Evolutionary conservation across 179 eudicot species (phyloP).

Genomic region (Gypsophila paniculata): DNA sequence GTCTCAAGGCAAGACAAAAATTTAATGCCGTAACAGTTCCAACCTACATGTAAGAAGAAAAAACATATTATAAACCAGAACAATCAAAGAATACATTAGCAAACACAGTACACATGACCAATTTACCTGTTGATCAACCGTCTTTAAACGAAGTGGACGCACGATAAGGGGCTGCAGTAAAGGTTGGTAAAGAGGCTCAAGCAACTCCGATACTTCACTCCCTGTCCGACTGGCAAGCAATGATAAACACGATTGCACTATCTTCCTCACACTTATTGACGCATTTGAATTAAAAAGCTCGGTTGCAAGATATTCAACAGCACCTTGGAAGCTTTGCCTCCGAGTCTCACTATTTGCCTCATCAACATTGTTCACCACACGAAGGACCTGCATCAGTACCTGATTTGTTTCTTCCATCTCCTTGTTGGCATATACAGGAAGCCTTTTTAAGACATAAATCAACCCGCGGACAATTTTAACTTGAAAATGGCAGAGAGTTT

Average conservation of each 20-base stretch:
- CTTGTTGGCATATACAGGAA: slow-evolving; percentile 81
- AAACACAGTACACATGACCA: slow-evolving; percentile 11
- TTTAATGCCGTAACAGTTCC: slow-evolving; percentile 95
- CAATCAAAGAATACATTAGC: not conserved
- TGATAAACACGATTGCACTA: slow-evolving; percentile 94
- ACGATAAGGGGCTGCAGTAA: slow-evolving; percentile 81
- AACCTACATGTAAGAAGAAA: slow-evolving; percentile 44
- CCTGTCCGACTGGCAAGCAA: slow-evolving; percentile 98
- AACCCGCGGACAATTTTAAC: slow-evolving; percentile 77
- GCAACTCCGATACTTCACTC: slow-evolving; percentile 94
- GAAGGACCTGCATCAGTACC: slow-evolving; percentile 89
- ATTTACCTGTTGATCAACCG: slow-evolving; percentile 94
- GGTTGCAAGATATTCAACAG: slow-evolving; percentile 84
- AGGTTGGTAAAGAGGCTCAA: slow-evolving; percentile 85
- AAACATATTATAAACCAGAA: not conserved
- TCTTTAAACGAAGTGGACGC: slow-evolving; percentile 85
- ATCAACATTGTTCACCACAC: slow-evolving; percentile 96
- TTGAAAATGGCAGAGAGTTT: slow-evolving; percentile 74
- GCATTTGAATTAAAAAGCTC: slow-evolving; percentile 89
- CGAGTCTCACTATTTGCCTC: slow-evolving; percentile 94
- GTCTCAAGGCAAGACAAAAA: slow-evolving; percentile 96
- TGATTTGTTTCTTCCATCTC: slow-evolving; percentile 98
- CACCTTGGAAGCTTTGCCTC: slow-evolving; percentile 84
- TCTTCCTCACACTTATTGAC: slow-evolving; percentile 76
- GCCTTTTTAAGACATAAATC: slow-evolving; percentile 87